These are phyloP conservation scores for Strombidium stylifer DNA, from an alignment of 73 alveolate species.

Conservation along the genomic window DNA sequence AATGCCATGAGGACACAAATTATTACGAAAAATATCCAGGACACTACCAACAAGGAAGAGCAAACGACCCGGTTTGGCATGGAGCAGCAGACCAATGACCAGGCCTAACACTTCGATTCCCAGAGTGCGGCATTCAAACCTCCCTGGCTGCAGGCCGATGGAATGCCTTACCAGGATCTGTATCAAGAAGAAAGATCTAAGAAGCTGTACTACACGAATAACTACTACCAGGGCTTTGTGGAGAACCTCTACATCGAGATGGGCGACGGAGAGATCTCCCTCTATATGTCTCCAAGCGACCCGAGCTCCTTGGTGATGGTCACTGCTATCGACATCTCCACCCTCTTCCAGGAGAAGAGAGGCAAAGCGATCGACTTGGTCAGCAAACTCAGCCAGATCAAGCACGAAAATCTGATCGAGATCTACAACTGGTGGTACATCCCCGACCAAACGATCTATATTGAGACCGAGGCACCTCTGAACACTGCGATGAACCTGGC, in stretches of 20 bases:
- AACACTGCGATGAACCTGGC: conserved; percentile 1
- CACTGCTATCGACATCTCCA: conserved; percentile 11
- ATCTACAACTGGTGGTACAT: not conserved
- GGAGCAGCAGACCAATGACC: too few species aligned
- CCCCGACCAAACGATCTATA: conserved; percentile 1
- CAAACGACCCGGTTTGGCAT: too few species aligned
- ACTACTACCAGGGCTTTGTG: not conserved
- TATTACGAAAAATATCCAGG: too few species aligned
- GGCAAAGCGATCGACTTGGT: conserved; percentile 1
- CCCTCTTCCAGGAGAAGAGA: conserved; percentile 12
- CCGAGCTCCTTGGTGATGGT: conserved; percentile 3
- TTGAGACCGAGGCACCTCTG: conserved; percentile 51
- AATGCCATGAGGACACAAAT: too few species aligned
- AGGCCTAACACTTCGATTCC: too few species aligned
- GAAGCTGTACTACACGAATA: not conserved
- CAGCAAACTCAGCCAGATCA: not conserved
- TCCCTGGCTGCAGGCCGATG: too few species aligned
- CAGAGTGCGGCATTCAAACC: too few species aligned
- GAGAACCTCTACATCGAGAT: conserved; percentile 10
- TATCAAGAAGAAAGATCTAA: too few species aligned
- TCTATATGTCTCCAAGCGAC: not conserved
- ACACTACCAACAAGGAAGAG: too few species aligned
- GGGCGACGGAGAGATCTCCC: conserved; percentile 23
- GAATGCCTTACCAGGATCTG: too few species aligned
- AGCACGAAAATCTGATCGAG: not conserved